phyloP scores from a whole-genome alignment of 441 rosid species.

The Iberis amara region DNA sequence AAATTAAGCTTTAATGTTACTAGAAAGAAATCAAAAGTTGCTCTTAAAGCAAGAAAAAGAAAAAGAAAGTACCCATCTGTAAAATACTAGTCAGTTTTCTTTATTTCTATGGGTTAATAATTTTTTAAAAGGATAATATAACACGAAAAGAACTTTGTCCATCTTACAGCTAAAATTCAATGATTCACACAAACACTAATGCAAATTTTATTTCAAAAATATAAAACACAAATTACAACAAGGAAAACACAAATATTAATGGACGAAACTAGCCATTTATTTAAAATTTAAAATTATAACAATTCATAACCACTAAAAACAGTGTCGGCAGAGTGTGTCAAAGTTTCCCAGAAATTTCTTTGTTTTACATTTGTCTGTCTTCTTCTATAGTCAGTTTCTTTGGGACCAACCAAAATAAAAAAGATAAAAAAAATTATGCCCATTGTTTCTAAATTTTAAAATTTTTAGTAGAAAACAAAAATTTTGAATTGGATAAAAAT shows the following conservation, averaged over 20 bases:
- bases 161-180: constrained; percentile 11
- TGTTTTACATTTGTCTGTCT: too few relatives aligned
- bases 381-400: constrained; percentile 14
- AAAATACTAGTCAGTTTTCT: background rate
- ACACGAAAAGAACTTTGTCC: constrained; percentile 6
- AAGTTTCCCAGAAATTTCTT: background rate
- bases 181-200: background rate
- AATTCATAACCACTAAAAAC: constrained; percentile 24
- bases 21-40: background rate
- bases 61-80: constrained; percentile 9
- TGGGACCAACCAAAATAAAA: constrained; percentile 7
- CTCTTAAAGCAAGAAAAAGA: constrained; percentile 8
- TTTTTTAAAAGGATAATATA: too few relatives aligned
- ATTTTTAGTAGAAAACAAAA: background rate
- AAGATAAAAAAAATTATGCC: background rate
- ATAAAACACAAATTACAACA: background rate
- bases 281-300: too few relatives aligned
- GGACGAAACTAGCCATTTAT: constrained; percentile 13
- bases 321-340: constrained; percentile 27
- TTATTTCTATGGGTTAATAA: background rate
- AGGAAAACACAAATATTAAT: background rate
- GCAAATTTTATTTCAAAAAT: background rate
- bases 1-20: background rate
- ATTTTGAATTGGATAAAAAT: too few relatives aligned
- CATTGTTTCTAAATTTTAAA: constrained; percentile 5